Percentiles rank a stretch among this genome's conserved stretches.
phyloP scores from a whole-genome alignment of 306 rosid genomes.

The Begonia masoniana region DNA sequence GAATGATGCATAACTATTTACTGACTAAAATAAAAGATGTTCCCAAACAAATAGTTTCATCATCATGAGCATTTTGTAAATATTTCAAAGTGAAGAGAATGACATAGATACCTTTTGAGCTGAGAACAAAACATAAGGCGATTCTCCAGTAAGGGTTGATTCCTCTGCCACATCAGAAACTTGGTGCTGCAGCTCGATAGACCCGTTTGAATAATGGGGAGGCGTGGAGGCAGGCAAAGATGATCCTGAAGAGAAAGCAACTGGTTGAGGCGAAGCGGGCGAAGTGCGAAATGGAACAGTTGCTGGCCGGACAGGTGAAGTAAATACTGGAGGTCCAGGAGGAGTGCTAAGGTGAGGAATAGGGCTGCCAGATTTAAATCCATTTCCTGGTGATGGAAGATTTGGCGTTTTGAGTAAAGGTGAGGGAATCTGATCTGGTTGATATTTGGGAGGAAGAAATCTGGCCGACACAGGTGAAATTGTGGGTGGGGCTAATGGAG shows the following conservation, averaged over 20 bases:
- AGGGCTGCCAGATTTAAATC: conserved; percentile 48
- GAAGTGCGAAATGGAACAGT: conserved; percentile 88
- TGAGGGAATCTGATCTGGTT: conserved; percentile 48
- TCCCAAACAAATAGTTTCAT: too few species aligned
- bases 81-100: too few species aligned
- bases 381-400: conserved; percentile 50
- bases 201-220: conserved; percentile 45
- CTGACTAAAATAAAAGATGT: too few species aligned
- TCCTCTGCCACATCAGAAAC: conserved; percentile 38
- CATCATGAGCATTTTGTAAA: too few species aligned
- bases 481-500: conserved; percentile 29
- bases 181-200: conserved; percentile 40
- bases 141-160: conserved; percentile 29
- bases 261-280: conserved; percentile 90
- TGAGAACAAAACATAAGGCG: conserved; percentile 74
- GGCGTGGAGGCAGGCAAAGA: conserved; percentile 60
- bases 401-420: conserved; percentile 33
- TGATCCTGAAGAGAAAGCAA: conserved; percentile 51
- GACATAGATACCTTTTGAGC: conserved; percentile 56
- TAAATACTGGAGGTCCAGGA: conserved; percentile 94
- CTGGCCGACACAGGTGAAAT: conserved; percentile 29
- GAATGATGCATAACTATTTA: too few species aligned
- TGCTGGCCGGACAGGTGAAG: conserved; percentile 90
- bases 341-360: conserved; percentile 85
- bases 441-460: conserved; percentile 51